Conservation (phyloP, 257 asterid genomes). For the Solanum pinnatisectum region DNA sequence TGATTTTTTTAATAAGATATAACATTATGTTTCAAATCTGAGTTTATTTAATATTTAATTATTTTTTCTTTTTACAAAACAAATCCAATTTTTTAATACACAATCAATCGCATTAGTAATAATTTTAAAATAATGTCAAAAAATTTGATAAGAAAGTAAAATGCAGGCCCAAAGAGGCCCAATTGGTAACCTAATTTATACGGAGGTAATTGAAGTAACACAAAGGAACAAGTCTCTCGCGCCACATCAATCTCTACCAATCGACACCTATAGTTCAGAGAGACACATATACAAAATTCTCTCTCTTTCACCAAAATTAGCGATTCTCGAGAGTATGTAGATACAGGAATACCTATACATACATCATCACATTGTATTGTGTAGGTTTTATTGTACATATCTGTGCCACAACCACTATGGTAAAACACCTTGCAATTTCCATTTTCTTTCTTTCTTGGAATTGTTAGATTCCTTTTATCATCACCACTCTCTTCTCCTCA, state of each 20-base stretch:
- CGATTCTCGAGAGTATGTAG: conserved; percentile 4
- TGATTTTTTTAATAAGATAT: too few species aligned
- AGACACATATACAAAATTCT: background rate
- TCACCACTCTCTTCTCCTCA: background rate
- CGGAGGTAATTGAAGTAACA: background rate
- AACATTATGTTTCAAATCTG: background rate
- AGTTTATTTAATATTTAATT: too few species aligned
- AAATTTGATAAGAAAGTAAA: background rate
- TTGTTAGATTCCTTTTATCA: background rate
- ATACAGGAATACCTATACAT: background rate
- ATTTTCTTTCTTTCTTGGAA: background rate
- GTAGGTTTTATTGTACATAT: background rate
- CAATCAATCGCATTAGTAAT: background rate
- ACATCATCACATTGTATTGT: background rate
- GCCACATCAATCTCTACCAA: conserved; percentile 9
- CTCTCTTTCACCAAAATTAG: conserved; percentile 7
- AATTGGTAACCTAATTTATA: background rate
- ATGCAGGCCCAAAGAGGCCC: background rate
- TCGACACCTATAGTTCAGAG: background rate
- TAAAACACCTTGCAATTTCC: background rate
- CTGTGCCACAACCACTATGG: background rate
- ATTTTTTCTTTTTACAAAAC: background rate
- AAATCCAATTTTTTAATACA: too few species aligned
- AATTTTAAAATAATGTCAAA: too few species aligned
- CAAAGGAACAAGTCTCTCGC: conserved; percentile 8